Base-by-base conservation (phyloP, 2,329 filamentous ascomycete genomes). In the Tothia fuscella region DNA sequence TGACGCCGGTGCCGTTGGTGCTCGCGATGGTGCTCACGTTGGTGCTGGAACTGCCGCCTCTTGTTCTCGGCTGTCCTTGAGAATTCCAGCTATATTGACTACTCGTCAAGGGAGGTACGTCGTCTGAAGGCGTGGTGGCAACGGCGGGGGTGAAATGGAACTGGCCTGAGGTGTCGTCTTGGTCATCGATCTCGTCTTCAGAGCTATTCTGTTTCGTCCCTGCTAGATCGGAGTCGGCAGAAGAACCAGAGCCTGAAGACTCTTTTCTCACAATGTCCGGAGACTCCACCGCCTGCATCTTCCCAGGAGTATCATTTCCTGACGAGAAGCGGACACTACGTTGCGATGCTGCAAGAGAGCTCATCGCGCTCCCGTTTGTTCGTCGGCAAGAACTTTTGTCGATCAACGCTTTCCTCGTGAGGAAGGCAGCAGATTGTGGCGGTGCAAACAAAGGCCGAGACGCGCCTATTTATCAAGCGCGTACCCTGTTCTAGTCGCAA, bases 111-210 rank as follows among this genome's bases (percentile, higher is more conserved):
- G 58, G 50, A 32, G 58, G 48, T 31, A 59, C 50, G 13, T 61
- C 53, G 50, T 61, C 53, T 47, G 58, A 47, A 35, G 53, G 52
- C 13, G 55, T 48, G 22, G 55, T 49, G 40, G 51, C 41, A 30
- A 61, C 47, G 48, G 59, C 49, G n/a, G 61, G 57, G 21, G 60
- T 57, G 54, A 62, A 64, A 36, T 60, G 53, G 43, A 46, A 36
- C 12, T 34, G 43, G 24, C 37, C 36, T 21, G 49, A 48, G 29
- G 32, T 44, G 36, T 51, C 45, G 24, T 44, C 42, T n/a, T 40
- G 22, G 34, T 50, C 48, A n/a, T n/a, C n/a, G n/a, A n/a, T n/a
- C n/a, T n/a, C n/a, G 24, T 39, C 34, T 19, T 40, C 36, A 19
- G 17, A 21, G 36, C 24, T 24, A n/a, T 28, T 19, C 13, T 26